Conservation (phyloP, 495 filamentous ascomycete genomes). For the Aspergillus campestris region DNA sequence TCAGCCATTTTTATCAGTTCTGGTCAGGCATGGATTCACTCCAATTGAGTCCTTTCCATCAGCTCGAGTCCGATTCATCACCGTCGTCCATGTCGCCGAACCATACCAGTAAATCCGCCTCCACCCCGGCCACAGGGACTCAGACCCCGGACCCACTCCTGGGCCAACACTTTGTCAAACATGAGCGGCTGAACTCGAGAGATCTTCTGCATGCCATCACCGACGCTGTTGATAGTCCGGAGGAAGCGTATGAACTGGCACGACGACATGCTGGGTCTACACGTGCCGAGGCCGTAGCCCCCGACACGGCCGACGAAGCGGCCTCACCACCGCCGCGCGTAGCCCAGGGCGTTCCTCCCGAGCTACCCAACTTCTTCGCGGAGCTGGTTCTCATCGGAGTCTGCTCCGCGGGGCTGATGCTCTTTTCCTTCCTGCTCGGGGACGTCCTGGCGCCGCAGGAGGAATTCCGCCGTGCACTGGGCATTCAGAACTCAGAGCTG, state of each 20-base stretch:
- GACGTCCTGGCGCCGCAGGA: constrained; percentile 33
- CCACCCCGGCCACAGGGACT: constrained; percentile 10
- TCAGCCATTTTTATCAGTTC: too few species aligned
- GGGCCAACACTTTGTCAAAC: background rate
- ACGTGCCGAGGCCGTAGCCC: background rate
- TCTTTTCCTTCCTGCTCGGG: constrained; percentile 39
- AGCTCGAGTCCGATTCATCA: too few species aligned
- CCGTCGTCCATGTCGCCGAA: too few species aligned
- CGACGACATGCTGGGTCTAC: background rate
- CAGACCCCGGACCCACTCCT: constrained; percentile 10
- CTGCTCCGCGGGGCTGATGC: constrained; percentile 36
- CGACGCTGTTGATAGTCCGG: background rate
- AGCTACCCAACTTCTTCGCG: constrained; percentile 22
- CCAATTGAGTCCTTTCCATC: too few species aligned
- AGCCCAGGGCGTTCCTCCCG: constrained; percentile 27
- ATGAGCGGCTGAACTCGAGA: constrained; percentile 1
- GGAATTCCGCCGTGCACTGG: constrained; percentile 23
- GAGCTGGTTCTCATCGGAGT: constrained; percentile 35
- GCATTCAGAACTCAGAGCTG: constrained; percentile 28
- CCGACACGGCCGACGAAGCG: background rate
- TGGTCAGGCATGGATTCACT: too few species aligned
- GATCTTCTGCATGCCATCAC: constrained; percentile 2
- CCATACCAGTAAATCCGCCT: background rate
- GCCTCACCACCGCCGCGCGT: constrained; percentile 1
- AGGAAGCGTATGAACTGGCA: constrained; percentile 1